Base-by-base conservation (phyloP, 192 early-diverging fungal species). In the Coemansia brasiliensis region DNA sequence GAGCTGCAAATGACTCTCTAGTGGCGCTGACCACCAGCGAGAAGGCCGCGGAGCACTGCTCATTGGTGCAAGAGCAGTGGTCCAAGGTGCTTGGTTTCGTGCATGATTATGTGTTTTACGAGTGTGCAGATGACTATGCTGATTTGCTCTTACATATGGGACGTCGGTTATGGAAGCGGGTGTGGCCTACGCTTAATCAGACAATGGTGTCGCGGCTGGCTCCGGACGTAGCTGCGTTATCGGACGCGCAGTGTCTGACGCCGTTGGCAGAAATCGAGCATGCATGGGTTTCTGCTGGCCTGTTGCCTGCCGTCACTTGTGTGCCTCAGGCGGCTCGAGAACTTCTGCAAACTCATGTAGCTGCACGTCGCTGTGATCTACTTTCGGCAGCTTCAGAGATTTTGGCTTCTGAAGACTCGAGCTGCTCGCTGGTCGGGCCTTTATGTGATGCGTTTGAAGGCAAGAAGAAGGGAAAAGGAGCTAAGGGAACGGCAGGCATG, bases 211-310 rank as follows among this genome's bases (percentile, higher is more conserved):
- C 67, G 18, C 40, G 69, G 20, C 55, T 76, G 4, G 67, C 73
- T 1, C 58, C 46, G 0, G 59, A 61, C 25, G 44, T 69, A 13
- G 73, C 55, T 38, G 40, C 9, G 8, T 29, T 76, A 17, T 43
- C 43, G 2, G 74, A 78, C 15, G 52, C 56, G 5, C 59, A 59
- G 27, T 49, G 49, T 8, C 53, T 78, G 68, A 49, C 52, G 37
- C 67, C 67, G 16, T 56, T 78, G 39, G 26, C 71, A 37, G 60
- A 64, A 60, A 56, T 67, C 4, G 74, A 78, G 45, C 64, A 78
- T 8, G 39, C 45, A 20, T 78, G 74, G 74, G 51, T 71, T 21
- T 62, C 57, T 41, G 43, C 42, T 0, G 67, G 63, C 10, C 61
- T 78, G 5, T 52, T 78, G 9, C 5, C 63, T 11, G 17, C 56